phyloP scores from a whole-genome alignment of 495 filamentous ascomycete species.

The Corynascus novoguineensis region DNA sequence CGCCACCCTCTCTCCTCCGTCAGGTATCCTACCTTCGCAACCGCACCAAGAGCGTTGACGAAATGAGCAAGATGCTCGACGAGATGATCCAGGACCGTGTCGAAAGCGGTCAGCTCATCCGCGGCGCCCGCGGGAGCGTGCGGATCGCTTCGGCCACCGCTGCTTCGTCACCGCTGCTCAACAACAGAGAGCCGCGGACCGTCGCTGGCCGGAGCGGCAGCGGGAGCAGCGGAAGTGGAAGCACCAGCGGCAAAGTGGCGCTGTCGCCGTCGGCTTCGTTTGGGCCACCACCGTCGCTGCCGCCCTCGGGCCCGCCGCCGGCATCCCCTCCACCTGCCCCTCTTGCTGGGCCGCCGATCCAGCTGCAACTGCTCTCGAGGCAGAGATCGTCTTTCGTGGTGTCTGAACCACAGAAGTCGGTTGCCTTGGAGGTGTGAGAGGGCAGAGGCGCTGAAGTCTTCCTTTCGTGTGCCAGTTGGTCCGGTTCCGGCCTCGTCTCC shows the following conservation, averaged over 20 bases:
- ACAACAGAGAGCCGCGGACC: not conserved
- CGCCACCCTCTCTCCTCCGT: constrained; percentile 30
- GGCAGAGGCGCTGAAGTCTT: not conserved
- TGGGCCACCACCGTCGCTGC: constrained; percentile 17
- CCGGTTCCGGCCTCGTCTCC: too few species aligned
- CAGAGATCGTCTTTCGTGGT: constrained; percentile 27
- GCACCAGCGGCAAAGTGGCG: not conserved
- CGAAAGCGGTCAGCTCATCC: constrained; percentile 59
- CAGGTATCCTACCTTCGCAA: constrained; percentile 41
- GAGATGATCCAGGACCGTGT: constrained; percentile 91
- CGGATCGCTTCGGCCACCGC: constrained; percentile 34
- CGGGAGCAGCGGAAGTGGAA: too few species aligned
- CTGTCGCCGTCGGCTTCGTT: not conserved
- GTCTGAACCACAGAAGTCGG: constrained; percentile 15
- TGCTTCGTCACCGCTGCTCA: too few species aligned
- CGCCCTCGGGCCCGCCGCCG: constrained; percentile 15
- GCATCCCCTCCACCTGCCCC: constrained; percentile 11
- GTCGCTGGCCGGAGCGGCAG: too few species aligned
- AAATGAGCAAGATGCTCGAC: constrained; percentile 84
- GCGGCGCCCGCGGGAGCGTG: constrained; percentile 53
- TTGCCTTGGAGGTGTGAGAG: constrained; percentile 34
- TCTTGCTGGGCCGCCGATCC: constrained; percentile 26
- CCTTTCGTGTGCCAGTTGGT: too few species aligned
- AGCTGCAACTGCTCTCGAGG: constrained; percentile 34
- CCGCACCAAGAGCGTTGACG: constrained; percentile 69